Base-by-base conservation (phyloP, 306 rosid genomes). In the Fragaria ananassa region DNA sequence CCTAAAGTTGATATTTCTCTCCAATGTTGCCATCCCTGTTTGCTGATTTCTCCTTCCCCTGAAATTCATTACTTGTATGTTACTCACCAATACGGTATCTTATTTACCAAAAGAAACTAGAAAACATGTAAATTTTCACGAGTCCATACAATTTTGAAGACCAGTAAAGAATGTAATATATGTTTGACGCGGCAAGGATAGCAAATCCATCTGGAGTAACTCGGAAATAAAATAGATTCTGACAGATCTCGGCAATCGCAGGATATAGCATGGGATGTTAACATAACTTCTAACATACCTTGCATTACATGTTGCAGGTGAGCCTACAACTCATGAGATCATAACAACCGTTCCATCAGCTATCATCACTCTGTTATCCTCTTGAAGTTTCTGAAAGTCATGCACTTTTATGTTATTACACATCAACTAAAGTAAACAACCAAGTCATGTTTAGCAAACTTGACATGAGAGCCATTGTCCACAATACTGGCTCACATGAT, bases 351-450 rank as follows among this genome's bases (percentile, higher is more conserved):
- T 61, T 72, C 88, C 91, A 67, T 81, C 96, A 44, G 66, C 89
- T 78, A 96, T 78, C 97, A 92, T 91, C 76, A 92, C 89, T 86
- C 96, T 83, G 86, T 91, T 91, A 68, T 87, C 96, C 72, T 83
- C 93, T 92, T 92, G 97, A 85, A 96, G 83, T 79, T 81, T 88
- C 99, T 96, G 97, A 72, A 72, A 74, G 78, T 84, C 70, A 46
- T 57, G 57, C 25, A 86, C 5, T 25, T 25, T 34, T 5, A 21
- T 42, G 44, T 60, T 37, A 37, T 25, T 39, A 42, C 19, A 29
- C 51, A 37, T 27, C 54, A 19, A 29, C 10, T 13, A 42, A 1
- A 3, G 12, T 42, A 53, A 4, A 17, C 21, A 31, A 50, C 10
- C 4, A 31, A 46, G 44, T 41, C 50, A 37, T 50, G 64, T 61